These are phyloP conservation scores for Durio zibethinus DNA, from an alignment of 345 rosid genomes.

Conservation along the genomic window DNA sequence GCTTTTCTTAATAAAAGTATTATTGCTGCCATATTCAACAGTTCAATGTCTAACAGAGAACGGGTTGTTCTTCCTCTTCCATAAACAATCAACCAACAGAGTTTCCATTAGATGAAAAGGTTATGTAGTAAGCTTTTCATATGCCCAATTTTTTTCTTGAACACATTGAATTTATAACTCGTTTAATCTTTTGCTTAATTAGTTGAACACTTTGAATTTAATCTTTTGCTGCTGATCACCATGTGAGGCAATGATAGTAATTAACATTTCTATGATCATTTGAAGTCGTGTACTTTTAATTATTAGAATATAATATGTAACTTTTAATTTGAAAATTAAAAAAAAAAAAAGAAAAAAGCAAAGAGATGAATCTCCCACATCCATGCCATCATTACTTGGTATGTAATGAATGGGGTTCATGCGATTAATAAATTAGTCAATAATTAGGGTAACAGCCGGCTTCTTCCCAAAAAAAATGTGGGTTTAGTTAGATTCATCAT, in stretches of 20 bases:
- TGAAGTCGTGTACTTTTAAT: neutral
- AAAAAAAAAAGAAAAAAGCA: neutral
- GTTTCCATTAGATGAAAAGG: too few species aligned
- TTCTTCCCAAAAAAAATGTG: neutral
- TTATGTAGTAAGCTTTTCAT: too few species aligned
- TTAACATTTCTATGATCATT: neutral
- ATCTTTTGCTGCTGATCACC: neutral
- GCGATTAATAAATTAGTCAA: slow-evolving; percentile 4
- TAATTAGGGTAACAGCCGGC: neutral
- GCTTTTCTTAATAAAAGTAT: too few species aligned
- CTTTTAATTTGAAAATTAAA: neutral
- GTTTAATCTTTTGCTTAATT: neutral
- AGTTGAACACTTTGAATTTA: too few species aligned
- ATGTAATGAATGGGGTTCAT: neutral
- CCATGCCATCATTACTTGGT: slow-evolving; percentile 1
- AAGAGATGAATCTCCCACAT: neutral
- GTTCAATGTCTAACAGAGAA: too few species aligned
- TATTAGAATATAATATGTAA: neutral
- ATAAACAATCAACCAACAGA: too few species aligned
- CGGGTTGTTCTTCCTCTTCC: too few species aligned
- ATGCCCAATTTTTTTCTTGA: too few species aligned
- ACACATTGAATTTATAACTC: neutral
- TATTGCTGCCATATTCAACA: too few species aligned
- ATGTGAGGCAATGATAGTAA: neutral
- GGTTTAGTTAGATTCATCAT: slow-evolving; percentile 1